phyloP scores from a whole-genome alignment of 2,329 filamentous ascomycete genomes.

The Cercospora sp. region DNA sequence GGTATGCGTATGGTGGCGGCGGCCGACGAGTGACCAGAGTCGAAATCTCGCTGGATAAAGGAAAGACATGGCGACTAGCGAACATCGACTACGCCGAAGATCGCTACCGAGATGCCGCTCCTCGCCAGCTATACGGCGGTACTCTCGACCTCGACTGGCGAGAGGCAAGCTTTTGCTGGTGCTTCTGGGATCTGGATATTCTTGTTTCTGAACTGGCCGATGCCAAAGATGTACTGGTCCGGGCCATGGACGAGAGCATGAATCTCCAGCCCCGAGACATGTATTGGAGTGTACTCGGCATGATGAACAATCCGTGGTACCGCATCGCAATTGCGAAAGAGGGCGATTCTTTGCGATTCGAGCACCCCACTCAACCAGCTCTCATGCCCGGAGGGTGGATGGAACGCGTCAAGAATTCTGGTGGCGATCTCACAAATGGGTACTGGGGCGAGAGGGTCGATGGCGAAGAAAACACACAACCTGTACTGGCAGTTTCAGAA shows the following conservation, averaged over 20 bases:
- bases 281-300: conserved; percentile 93
- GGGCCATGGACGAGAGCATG: conserved; percentile 88
- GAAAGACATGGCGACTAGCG: conserved; percentile 75
- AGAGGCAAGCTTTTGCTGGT: conserved; percentile 86
- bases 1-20: conserved; percentile 87
- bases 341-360: conserved; percentile 66
- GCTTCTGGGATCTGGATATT: conserved; percentile 80
- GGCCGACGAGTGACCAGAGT: conserved; percentile 80
- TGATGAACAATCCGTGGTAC: conserved; percentile 99
- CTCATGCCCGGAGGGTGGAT: conserved; percentile 84
- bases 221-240: conserved; percentile 73
- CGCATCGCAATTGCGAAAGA: conserved; percentile 74
- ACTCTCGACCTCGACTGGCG: conserved; percentile 77
- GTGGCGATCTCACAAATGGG: conserved; percentile 77
- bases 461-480: conserved; percentile 48
- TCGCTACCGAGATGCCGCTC: conserved; percentile 66
- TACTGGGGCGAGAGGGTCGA: conserved; percentile 76
- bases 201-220: conserved; percentile 60
- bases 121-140: conserved; percentile 72
- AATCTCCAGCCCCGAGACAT: conserved; percentile 85
- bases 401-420: conserved; percentile 81
- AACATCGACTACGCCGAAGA: conserved; percentile 83
- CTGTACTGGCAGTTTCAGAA: conserved; percentile 53
- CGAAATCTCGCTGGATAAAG: conserved; percentile 80
- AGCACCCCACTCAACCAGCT: conserved; percentile 83